A percentile compares a stretch with the other conserved stretches of the same genome.
Evolutionary conservation across 169 alveolate species (phyloP).

Genomic region (Eimeria acervulina): DNA sequence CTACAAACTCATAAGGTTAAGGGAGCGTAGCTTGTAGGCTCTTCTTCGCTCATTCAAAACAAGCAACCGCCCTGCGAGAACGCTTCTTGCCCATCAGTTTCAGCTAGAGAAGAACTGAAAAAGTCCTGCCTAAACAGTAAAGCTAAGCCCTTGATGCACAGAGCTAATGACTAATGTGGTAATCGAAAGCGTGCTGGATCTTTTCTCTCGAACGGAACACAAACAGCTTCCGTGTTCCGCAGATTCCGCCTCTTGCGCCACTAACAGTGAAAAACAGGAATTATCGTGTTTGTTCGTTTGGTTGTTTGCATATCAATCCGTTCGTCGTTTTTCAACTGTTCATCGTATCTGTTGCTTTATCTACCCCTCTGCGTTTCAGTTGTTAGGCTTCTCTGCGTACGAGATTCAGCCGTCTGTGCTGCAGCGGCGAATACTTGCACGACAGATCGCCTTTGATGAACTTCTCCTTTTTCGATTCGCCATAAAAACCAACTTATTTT

Average conservation of each 20-base stretch:
- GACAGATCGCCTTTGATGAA: neutral
- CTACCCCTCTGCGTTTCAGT: neutral
- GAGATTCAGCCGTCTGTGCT: neutral
- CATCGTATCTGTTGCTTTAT: neutral
- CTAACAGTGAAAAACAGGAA: neutral
- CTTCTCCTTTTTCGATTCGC: neutral
- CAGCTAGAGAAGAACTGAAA: no score
- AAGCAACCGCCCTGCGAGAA: no score
- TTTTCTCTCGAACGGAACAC: neutral
- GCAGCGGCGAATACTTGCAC: neutral
- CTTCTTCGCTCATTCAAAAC: no score
- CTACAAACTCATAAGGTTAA: no score
- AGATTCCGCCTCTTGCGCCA: neutral
- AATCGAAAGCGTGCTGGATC: neutral
- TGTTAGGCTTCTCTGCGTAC: neutral
- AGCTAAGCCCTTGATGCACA: neutral
- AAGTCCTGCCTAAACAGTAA: no score
- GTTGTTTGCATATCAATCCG: neutral
- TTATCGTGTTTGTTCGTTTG: neutral
- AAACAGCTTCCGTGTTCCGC: neutral
- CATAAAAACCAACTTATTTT: neutral
- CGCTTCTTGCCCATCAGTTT: no score
- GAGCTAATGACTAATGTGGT: neutral
- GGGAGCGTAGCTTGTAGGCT: no score
- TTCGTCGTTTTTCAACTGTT: neutral